Evolutionary conservation across 1,284 basidiomycete genomes (phyloP).

Genomic region (Austroboletus novae-zelandiae): DNA sequence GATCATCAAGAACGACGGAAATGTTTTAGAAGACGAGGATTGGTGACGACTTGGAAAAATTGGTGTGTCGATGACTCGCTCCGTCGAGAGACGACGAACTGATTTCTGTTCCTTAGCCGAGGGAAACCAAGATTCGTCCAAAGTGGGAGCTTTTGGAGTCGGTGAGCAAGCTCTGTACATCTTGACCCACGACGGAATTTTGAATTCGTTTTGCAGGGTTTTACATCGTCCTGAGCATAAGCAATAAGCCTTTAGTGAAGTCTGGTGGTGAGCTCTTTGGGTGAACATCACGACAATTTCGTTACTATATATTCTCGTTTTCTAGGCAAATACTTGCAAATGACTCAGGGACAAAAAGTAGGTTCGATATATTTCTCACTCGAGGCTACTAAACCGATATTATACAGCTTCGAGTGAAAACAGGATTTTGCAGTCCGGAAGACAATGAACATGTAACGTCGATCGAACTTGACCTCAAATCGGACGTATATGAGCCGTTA

Average conservation of each 20-base stretch:
- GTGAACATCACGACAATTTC: no score
- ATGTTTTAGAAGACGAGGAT: constrained; percentile 73
- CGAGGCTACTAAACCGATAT: neutral
- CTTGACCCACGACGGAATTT: no score
- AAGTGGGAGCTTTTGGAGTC: no score
- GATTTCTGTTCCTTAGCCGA: constrained; percentile 48
- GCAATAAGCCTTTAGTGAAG: no score
- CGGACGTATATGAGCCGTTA: constrained; percentile 74
- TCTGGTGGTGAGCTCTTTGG: no score
- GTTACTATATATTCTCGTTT: no score
- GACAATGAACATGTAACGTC: neutral
- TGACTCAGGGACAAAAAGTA: constrained; percentile 76
- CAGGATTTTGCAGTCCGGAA: neutral
- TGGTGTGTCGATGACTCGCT: constrained; percentile 38
- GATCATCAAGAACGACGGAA: constrained; percentile 87
- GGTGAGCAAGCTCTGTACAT: no score
- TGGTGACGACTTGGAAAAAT: constrained; percentile 89
- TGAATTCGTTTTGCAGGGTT: no score
- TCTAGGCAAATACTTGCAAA: no score
- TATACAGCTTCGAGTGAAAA: neutral
- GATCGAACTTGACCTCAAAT: constrained; percentile 11
- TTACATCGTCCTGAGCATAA: no score
- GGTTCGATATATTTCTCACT: constrained; percentile 8
- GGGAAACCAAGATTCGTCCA: constrained; percentile 54
- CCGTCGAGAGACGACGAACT: neutral